Percentiles rank a stretch among this genome's conserved stretches.
Conservation (phyloP, 2,329 filamentous ascomycete species). For the Pleoardoris graminearum region DNA sequence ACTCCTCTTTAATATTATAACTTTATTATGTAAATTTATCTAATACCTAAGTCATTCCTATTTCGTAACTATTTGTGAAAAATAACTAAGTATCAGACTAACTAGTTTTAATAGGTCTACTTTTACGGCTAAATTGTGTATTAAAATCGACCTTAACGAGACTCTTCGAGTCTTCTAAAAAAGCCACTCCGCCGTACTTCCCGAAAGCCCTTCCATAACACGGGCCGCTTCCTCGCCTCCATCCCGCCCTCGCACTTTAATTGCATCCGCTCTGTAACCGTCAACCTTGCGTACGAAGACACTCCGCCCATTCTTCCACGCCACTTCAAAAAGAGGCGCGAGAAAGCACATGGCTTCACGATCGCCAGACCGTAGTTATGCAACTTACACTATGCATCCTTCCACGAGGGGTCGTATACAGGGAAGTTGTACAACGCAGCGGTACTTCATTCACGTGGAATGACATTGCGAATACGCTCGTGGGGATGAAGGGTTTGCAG, state of each 20-base stretch:
- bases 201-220: too few relatives aligned
- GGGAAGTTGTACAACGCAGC: neutral
- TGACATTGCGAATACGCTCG: neutral
- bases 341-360: neutral
- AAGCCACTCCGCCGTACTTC: too few relatives aligned
- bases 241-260: neutral
- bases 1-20: too few relatives aligned
- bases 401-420: neutral
- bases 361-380: neutral
- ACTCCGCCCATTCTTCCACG: neutral
- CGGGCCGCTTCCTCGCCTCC: neutral
- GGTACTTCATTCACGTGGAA: neutral
- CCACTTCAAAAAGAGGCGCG: neutral
- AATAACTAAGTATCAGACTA: too few relatives aligned
- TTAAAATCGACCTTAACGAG: too few relatives aligned
- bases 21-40: too few relatives aligned
- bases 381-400: neutral
- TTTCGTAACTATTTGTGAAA: too few relatives aligned
- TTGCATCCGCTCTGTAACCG: neutral
- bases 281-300: neutral
- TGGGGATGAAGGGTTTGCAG: neutral
- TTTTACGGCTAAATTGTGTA: too few relatives aligned
- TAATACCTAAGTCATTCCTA: too few relatives aligned
- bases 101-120: too few relatives aligned
- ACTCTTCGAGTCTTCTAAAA: too few relatives aligned